Conservation (phyloP, 2,329 filamentous ascomycete species). For the Paecilomyces sp. region DNA sequence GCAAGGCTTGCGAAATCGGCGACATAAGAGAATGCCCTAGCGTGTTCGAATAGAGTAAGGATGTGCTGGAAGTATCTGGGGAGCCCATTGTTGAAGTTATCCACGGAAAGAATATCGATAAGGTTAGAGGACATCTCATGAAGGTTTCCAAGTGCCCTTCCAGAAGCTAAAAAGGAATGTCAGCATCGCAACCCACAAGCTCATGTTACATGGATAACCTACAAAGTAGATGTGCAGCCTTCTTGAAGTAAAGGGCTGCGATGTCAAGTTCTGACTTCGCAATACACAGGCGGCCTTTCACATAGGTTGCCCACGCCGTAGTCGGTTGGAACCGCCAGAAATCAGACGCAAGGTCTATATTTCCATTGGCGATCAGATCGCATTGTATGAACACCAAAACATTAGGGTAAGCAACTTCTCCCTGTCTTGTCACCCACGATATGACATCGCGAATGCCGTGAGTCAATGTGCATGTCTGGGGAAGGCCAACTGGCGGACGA, state of each 20-base stretch:
- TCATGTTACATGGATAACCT: conserved; percentile 35
- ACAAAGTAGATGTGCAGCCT: conserved; percentile 77
- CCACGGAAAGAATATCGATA: conserved; percentile 67
- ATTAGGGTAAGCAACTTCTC: conserved; percentile 49
- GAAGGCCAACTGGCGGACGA: conserved; percentile 29
- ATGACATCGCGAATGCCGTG: conserved; percentile 38
- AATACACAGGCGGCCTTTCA: conserved; percentile 74
- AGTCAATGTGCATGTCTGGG: conserved; percentile 37
- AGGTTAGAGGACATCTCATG: conserved; percentile 51
- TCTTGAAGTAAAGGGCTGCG: conserved; percentile 71
- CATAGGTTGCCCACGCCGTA: conserved; percentile 60
- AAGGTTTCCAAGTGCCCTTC: conserved; percentile 38
- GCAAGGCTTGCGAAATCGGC: conserved; percentile 75
- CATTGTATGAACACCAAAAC: conserved; percentile 61
- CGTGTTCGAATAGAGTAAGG: conserved; percentile 70
- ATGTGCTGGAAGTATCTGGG: conserved; percentile 84
- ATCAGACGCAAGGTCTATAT: conserved; percentile 57
- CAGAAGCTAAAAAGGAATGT: conserved; percentile 24
- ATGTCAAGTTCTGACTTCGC: conserved; percentile 64
- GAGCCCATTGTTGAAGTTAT: conserved; percentile 62
- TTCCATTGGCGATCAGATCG: conserved; percentile 61
- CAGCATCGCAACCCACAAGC: not conserved
- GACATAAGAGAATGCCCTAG: conserved; percentile 70
- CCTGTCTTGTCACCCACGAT: conserved; percentile 43
- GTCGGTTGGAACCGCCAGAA: conserved; percentile 60